phyloP scores from a whole-genome alignment of 1,284 basidiomycete species.

The Xerocomus nothofagi region DNA sequence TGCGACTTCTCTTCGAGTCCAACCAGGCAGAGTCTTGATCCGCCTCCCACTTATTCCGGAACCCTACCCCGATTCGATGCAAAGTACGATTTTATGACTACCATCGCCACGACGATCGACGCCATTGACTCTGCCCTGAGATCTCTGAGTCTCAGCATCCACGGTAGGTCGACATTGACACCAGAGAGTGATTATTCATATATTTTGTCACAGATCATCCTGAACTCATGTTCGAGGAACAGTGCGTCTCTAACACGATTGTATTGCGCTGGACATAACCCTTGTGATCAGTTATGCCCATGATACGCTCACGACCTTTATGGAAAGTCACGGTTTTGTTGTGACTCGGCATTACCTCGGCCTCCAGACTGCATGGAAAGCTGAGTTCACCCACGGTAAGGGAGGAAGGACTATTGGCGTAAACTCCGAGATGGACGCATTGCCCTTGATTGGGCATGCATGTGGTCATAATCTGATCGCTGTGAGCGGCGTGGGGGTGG shows the following conservation, averaged over 20 bases:
- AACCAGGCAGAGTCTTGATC: slow-evolving; percentile 21
- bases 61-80: slow-evolving; percentile 20
- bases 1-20: slow-evolving; percentile 31
- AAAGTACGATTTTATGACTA: slow-evolving; percentile 35
- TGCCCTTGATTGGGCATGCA: slow-evolving; percentile 70
- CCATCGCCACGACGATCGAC: slow-evolving; percentile 49
- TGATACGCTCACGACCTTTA: slow-evolving; percentile 53
- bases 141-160: slow-evolving; percentile 56
- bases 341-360: slow-evolving; percentile 62
- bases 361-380: slow-evolving; percentile 78
- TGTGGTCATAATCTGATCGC: slow-evolving; percentile 90
- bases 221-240: slow-evolving; percentile 56
- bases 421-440: slow-evolving; percentile 69
- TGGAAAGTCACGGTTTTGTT: slow-evolving; percentile 59
- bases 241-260: slow-evolving; percentile 35
- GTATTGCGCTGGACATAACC: slow-evolving; percentile 1
- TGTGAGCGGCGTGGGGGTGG: slow-evolving; percentile 75
- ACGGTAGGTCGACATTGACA: slow-evolving; percentile 43
- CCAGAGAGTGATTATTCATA: background rate
- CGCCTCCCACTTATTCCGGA: slow-evolving; percentile 44
- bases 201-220: slow-evolving; percentile 46
- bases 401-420: slow-evolving; percentile 67
- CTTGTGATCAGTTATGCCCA: slow-evolving; percentile 51
- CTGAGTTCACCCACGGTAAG: slow-evolving; percentile 60
- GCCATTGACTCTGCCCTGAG: slow-evolving; percentile 47